Evolutionary conservation across 805 yeast species (phyloP), one percentile per base, ranked within the genome.

Genomic region (Candida nitratophila): DNA sequence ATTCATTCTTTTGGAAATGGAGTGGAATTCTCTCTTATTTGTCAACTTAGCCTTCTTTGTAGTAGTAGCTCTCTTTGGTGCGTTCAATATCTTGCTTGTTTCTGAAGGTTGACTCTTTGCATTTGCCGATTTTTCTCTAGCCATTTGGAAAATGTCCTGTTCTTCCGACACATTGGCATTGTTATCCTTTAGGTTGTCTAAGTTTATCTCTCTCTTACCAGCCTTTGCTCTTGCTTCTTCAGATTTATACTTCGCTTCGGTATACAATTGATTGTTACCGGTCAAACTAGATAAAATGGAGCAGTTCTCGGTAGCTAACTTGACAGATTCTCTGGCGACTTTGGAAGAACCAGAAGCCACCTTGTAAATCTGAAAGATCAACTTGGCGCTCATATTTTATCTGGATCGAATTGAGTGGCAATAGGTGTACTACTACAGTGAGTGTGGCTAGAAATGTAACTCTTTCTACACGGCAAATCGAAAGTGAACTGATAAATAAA

Each of bases 121-220:
- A 26, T 51, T 47, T 9, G 39, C 48, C 1, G 68, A 55, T 48
- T 63, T 64, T 16, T 54, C 51, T 32, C 54, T 54, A 2, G 70
- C 69, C n/a, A 57, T 44, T 42, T 53, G 57, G 37, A 54, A 66
- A 35, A 66, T 57, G 41, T 66, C 69, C 19, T 24, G 27, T 24
- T 49, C 44, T 1, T 55, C 57, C n/a, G 44, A 21, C 16, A 21
- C 55, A 14, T 39, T 11, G 19, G 47, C 45, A 20, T 39, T 45
- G 14, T 38, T 40, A 7, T 14, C 22, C n/a, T 39, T 33, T 6
- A 53, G 40, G 24, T 48, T 52, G 11, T 20, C 31, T 14, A 42
- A 32, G 37, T 49, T 39, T 15, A 51, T 51, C 2, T 45, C 46
- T 43, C 60, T 46, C 6, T 47, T 42, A 2, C 37, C 41, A 9